Evolutionary conservation across 768 basidiomycete genomes (phyloP).

Genomic region (Tulasnella sp.): DNA sequence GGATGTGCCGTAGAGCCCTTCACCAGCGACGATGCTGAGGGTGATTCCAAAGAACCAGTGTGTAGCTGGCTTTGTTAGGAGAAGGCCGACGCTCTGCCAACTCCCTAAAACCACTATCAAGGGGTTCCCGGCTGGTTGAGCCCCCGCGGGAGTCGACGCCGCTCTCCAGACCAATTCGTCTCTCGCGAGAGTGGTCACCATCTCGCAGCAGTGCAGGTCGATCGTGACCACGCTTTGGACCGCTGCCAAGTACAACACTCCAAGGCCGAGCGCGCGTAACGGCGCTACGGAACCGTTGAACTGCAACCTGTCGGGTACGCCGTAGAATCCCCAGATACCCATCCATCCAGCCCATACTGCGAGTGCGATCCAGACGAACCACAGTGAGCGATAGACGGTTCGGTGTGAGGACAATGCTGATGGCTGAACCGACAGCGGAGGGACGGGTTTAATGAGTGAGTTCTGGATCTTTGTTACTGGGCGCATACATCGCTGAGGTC

Average conservation of each 20-base stretch:
- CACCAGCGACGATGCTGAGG: neutral
- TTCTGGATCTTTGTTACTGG: neutral
- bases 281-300: no score
- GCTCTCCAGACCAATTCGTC: neutral
- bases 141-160: neutral
- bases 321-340: no score
- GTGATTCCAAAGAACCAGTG: neutral
- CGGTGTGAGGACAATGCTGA: neutral
- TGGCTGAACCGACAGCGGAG: neutral
- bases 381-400: neutral
- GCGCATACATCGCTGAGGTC: neutral
- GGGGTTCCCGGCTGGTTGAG: neutral
- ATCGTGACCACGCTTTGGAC: neutral
- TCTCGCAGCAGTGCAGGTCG: neutral
- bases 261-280: neutral
- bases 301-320: neutral
- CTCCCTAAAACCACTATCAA: neutral
- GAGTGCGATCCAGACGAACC: neutral
- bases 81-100: neutral
- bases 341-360: neutral
- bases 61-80: neutral
- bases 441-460: neutral
- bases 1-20: neutral
- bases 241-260: neutral
- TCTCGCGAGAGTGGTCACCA: neutral